Evolutionary conservation across 495 filamentous ascomycete genomes (phyloP), one percentile per base, ranked within the genome.

Genomic region (Penicillium pulvis): DNA sequence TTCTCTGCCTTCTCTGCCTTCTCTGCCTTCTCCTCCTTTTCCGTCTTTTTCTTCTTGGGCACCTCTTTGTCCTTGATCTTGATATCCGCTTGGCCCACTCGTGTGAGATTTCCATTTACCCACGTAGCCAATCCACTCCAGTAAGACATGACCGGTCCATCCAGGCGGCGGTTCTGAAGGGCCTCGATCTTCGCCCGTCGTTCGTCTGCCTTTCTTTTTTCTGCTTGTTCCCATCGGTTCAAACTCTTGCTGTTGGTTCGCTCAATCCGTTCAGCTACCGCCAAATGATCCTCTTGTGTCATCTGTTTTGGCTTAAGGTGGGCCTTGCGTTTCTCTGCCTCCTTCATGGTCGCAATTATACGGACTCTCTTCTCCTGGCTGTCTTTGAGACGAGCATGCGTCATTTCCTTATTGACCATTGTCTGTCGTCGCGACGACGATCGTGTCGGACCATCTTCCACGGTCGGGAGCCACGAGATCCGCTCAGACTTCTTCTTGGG

Each of bases 401-500:
- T 87, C 58, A 87, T 79, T 70, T 93, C 85, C 72, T 95, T 91
- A 67, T 92, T 96, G 56, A 86, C 81, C 72, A 90, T 87, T 4
- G 94, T 95, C 53, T 92, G 87, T 56, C 83, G 83, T 59, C 94
- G 89, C 17, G 88, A 88, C 0, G 93, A 97, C 24, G 90, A 85
- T 59, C 94, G 86, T 30, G 83, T 88, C 3, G 92, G 91, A 58
- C 87, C 84, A 65, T 96, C 92, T 55, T 90, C 89, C 9, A 79
- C 70, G 1, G 88, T 86, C 7, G 90, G 92, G 30, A 97, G 80
- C 91, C 92, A 97, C 57, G 91, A 96, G 41, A 87, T 80, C 43
- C 92, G 85, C 74, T 97, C 94, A 4, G 90, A 92, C 74, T 96
- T 97, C 79, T 97, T 98, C 79, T 91, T 93, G 4, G 87, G 88